These are phyloP conservation scores for Coemansia sp. DNA, from an alignment of 192 early-diverging fungal species.

Conservation along the genomic window DNA sequence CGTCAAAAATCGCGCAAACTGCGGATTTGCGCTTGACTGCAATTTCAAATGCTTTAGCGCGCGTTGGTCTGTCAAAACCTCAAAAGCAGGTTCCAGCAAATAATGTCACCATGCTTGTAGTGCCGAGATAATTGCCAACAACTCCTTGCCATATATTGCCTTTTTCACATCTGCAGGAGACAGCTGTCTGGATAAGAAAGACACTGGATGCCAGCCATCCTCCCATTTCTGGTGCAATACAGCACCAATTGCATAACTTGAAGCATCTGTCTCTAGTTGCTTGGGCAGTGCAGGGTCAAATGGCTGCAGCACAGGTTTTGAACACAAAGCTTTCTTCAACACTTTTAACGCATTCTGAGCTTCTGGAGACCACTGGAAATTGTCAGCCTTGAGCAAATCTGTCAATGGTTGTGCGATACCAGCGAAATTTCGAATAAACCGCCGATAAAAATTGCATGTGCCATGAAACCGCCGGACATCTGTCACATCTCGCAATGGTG, in stretches of 20 bases:
- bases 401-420: conserved; percentile 4
- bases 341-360: not conserved
- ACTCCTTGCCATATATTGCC: conserved; percentile 6
- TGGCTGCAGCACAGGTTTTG: not conserved
- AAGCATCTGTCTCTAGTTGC: conserved; percentile 17
- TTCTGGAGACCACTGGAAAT: not conserved
- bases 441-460: conserved; percentile 5
- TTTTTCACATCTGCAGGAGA: not conserved
- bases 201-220: conserved; percentile 9
- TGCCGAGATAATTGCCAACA: conserved; percentile 4
- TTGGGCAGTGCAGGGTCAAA: conserved; percentile 23
- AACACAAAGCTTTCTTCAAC: not conserved
- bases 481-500: not conserved
- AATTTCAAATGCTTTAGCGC: too few relatives aligned
- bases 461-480: conserved; percentile 32
- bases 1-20: too few relatives aligned
- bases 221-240: conserved; percentile 1
- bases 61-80: too few relatives aligned
- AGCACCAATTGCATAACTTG: conserved; percentile 12
- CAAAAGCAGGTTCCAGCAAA: not conserved
- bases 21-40: too few relatives aligned
- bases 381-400: conserved; percentile 11
- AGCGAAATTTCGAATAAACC: not conserved
- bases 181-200: conserved; percentile 14
- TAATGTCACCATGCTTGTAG: conserved; percentile 3